Conservation (phyloP, 257 asterid genomes). For the Gentiana dahurica region DNA sequence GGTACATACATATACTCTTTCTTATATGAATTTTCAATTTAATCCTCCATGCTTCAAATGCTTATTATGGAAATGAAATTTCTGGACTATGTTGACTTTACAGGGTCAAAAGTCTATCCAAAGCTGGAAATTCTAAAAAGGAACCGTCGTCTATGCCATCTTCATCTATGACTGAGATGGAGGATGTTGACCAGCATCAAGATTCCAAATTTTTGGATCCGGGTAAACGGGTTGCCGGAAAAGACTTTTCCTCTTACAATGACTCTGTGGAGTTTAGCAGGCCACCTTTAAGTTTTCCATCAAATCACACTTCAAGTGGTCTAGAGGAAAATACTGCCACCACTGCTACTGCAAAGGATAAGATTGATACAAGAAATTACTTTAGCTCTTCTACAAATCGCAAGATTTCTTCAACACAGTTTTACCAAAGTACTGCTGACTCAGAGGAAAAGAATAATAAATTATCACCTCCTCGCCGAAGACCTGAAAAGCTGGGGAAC, state of each 20-base stretch:
- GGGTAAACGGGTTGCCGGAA: slow-evolving; percentile 42
- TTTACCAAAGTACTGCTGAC: slow-evolving; percentile 40
- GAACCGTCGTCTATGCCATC: slow-evolving; percentile 58
- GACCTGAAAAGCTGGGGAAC: slow-evolving; percentile 41
- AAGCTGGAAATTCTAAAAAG: slow-evolving; percentile 66
- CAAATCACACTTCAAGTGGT: slow-evolving; percentile 33
- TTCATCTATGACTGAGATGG: slow-evolving; percentile 38
- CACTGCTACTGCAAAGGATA: slow-evolving; percentile 37
- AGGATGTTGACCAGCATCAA: slow-evolving; percentile 51
- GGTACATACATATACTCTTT: slow-evolving; percentile 26
- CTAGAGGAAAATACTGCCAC: slow-evolving; percentile 41
- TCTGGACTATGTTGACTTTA: slow-evolving; percentile 11
- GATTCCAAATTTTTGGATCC: slow-evolving; percentile 45
- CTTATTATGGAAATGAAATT: slow-evolving; percentile 11
- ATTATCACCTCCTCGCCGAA: slow-evolving; percentile 68
- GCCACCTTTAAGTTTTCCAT: slow-evolving; percentile 32
- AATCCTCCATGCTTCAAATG: background rate
- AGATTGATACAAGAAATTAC: slow-evolving; percentile 33
- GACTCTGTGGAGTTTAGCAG: slow-evolving; percentile 38
- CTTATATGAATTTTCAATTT: background rate
- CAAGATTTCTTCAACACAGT: slow-evolving; percentile 32
- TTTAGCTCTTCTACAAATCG: slow-evolving; percentile 40
- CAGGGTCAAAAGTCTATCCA: slow-evolving; percentile 96
- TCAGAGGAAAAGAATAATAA: slow-evolving; percentile 55
- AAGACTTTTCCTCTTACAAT: slow-evolving; percentile 44